Base-by-base conservation (phyloP, 1,139 yeast species). In the Debaryomyces sp. region DNA sequence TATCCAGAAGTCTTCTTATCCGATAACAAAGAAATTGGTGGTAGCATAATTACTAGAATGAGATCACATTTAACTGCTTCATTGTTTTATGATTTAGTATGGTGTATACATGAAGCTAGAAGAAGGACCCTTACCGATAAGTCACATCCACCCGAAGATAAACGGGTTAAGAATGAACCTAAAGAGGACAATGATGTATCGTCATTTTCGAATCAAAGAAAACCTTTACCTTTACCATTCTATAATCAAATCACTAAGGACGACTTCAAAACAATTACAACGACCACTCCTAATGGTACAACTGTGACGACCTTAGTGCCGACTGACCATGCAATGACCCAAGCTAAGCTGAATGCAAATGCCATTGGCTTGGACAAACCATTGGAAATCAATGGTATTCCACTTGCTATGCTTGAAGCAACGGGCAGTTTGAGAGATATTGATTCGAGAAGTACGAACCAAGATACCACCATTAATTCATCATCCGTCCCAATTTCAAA, bases 41-140 rank as follows among this genome's bases (percentile, higher is more conserved):
- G 74, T 1, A 91, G 95, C 15, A 88, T 92, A 29, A 88, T 92
- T 43, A 81, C 89, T 1, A 77, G 95, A 49, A 92, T 91, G 96
- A 78, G 97, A 59, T 89, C 96, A 0, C 98, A 92, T 68, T 74
- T 92, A 58, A 89, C 97, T 0, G 96, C 96, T 0, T 90, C 97
- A 0, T 70, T 92, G 48, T 92, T 92, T 61, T 92, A 92, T 64
- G 98, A 92, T 67, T 77, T 92, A 50, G 94, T 92, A 17, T 91
- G 96, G 94, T 89, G 96, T 63, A 89, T 92, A 44, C 97, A 92
- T 66, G 97, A 92, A 63, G 97, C 97, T 0, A 77, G 96, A 64
- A 77, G 97, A 62, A 73, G 96, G 51, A 83, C 85, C 15, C 65
- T 82, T 45, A 73, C 78, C 24, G 82, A 74, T 47, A 80, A 80